These are phyloP conservation scores for Cyclostephanos invisitatus DNA, from an alignment of 108 stramenopile species.

Conservation along the genomic window DNA sequence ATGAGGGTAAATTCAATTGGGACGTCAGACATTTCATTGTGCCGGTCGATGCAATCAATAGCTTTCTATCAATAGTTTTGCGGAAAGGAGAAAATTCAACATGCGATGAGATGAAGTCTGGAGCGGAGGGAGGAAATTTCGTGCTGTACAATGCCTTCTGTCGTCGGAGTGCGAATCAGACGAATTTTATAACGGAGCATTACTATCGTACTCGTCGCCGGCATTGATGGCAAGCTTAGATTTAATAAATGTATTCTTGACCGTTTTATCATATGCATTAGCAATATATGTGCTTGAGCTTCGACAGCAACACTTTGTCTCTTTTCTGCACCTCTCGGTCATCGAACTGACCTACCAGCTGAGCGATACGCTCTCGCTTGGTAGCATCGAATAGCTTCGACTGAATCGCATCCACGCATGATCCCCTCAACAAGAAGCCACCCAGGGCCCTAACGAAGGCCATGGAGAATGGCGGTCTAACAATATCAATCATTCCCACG, in stretches of 20 bases:
- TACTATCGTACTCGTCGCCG: not conserved
- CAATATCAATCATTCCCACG: slow-evolving; percentile 64
- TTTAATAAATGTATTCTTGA: not conserved
- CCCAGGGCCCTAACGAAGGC: slow-evolving; percentile 58
- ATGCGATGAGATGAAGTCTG: not conserved
- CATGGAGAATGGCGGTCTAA: slow-evolving; percentile 67
- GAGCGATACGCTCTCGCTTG: slow-evolving; percentile 25
- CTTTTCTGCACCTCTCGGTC: not conserved
- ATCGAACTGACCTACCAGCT: slow-evolving; percentile 33
- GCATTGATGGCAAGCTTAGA: too few species aligned
- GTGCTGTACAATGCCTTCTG: not conserved
- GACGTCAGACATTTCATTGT: slow-evolving; percentile 31
- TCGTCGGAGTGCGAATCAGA: not conserved
- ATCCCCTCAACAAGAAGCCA: slow-evolving; percentile 51
- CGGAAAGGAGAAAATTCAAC: too few species aligned
- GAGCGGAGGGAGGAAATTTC: not conserved
- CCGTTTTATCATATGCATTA: too few species aligned
- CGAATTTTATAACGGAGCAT: not conserved
- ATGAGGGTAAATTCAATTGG: slow-evolving; percentile 27
- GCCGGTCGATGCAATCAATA: too few species aligned
- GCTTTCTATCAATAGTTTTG: too few species aligned
- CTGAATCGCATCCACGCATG: slow-evolving; percentile 70
- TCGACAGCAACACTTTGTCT: slow-evolving; percentile 12
- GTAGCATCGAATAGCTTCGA: slow-evolving; percentile 66
- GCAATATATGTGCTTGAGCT: slow-evolving; percentile 12